phyloP scores from a whole-genome alignment of 352 stramenopile species.

The Phytophthora tentaculata region DNA sequence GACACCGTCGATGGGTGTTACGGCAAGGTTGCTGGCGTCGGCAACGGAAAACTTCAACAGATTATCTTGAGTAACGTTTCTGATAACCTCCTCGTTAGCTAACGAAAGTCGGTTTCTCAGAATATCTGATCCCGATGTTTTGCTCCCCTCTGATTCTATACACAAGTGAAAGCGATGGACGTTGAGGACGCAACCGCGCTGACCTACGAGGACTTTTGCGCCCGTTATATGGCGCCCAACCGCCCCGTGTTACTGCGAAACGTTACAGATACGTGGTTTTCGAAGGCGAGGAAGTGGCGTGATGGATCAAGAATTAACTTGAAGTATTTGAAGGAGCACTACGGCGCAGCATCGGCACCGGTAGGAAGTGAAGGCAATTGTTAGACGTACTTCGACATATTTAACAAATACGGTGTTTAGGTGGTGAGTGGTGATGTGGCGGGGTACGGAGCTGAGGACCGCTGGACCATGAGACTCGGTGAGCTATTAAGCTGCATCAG shows the following conservation, averaged over 20 bases:
- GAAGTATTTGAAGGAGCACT: constrained; percentile 43
- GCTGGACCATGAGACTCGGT: constrained; percentile 72
- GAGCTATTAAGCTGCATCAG: neutral
- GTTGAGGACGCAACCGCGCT: constrained; percentile 58
- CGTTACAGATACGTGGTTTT: constrained; percentile 43
- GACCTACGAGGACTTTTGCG: constrained; percentile 76
- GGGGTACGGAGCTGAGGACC: constrained; percentile 67
- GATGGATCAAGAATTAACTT: constrained; percentile 47
- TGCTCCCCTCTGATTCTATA: constrained; percentile 6
- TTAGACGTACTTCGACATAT: neutral
- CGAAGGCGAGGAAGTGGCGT: constrained; percentile 34
- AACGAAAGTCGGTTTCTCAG: no score
- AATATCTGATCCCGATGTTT: constrained; percentile 2
- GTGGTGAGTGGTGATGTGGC: constrained; percentile 66
- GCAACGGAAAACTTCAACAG: constrained; percentile 17
- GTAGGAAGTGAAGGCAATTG: constrained; percentile 30
- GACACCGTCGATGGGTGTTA: constrained; percentile 14
- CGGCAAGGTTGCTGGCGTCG: constrained; percentile 21
- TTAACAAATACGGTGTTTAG: constrained; percentile 23
- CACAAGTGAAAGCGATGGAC: constrained; percentile 44
- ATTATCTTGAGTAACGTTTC: neutral
- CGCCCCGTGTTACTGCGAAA: constrained; percentile 74
- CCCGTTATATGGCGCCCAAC: constrained; percentile 74
- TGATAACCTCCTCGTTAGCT: no score
- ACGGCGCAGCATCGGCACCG: constrained; percentile 61